Evolutionary conservation across 768 basidiomycete genomes (phyloP).

Genomic region (Gloeophyllum trabeum): DNA sequence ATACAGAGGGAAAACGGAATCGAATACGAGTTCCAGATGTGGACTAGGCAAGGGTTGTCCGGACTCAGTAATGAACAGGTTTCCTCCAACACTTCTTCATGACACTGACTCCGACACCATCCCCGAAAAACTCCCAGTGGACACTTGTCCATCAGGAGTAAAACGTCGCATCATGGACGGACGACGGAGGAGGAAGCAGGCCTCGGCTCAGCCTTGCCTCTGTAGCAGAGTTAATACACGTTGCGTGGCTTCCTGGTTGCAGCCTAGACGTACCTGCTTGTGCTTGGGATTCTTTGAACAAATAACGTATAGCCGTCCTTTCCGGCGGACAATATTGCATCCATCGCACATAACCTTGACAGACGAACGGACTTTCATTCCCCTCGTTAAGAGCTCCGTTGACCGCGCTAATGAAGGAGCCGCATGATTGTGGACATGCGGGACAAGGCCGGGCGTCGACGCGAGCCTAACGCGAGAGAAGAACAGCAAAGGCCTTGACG

Average conservation of each 20-base stretch:
- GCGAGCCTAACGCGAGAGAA: slow-evolving; percentile 32
- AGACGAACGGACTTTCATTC: slow-evolving; percentile 94
- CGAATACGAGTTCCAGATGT: slow-evolving; percentile 93
- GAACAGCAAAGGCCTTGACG: slow-evolving; percentile 55
- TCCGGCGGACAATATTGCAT: slow-evolving; percentile 78
- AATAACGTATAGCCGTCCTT: slow-evolving; percentile 86
- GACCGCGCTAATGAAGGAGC: slow-evolving; percentile 11
- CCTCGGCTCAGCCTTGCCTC: slow-evolving; percentile 20
- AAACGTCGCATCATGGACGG: too few species aligned
- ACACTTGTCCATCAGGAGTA: too few species aligned
- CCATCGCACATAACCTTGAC: slow-evolving; percentile 94
- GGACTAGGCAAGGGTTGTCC: slow-evolving; percentile 40
- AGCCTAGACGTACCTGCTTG: slow-evolving; percentile 75
- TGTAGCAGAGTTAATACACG: slow-evolving; percentile 1
- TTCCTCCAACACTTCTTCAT: too few species aligned
- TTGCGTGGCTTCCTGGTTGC: too few species aligned
- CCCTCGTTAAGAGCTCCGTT: slow-evolving; percentile 37
- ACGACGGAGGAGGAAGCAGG: too few species aligned
- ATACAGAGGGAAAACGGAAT: slow-evolving; percentile 75
- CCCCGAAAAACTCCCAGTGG: too few species aligned
- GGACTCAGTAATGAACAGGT: too few species aligned
- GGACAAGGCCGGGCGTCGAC: slow-evolving; percentile 9
- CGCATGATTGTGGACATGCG: slow-evolving; percentile 15
- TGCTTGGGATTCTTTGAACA: slow-evolving; percentile 95
- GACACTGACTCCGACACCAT: too few species aligned